Base-by-base conservation (phyloP, 352 stramenopile genomes). In the Phytopythium chamaehyphon region DNA sequence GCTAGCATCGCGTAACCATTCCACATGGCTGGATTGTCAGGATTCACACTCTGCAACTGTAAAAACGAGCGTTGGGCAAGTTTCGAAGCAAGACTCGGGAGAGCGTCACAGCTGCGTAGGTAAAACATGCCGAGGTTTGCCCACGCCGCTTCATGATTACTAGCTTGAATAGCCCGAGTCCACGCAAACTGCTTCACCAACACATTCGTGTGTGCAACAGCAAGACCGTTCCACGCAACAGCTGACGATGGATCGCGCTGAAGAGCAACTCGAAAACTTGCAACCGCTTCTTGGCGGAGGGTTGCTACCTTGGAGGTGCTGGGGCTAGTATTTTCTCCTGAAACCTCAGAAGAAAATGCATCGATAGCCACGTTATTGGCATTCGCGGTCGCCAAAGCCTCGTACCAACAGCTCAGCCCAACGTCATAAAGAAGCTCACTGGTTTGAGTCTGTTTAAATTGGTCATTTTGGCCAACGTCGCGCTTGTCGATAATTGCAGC, bases 121-220 rank as follows among this genome's bases (percentile, higher is more conserved):
- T 93, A 95, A 18, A 95, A 67, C 77, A 93, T 88, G 21, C 83
- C 85, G 1, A 95, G 42, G 58, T 95, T 95, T 14, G 85, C 77
- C 83, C 85, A 95, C 19, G 85, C 77, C 2, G 71, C 73, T 21
- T 93, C 82, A 12, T 58, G 66, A 39, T 71, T 89, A 37, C 48
- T 72, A 6, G 67, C 57, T 58, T 90, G 71, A 18, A 92, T 75
- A 0, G 83, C 69, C 52, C 85, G 83, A 14, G 71, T 63, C 83
- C 83, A 93, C 7, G 69, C 70, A 59, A 93, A 88, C 40, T 95
- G 85, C 58, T 95, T 95, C 9, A 88, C 60, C 10, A 92, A 35
- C 1, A 75, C 36, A 54, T 76, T 78, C 24, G 73, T 62, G n/a
- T 73, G 65, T 6, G 85, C 76, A 6, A 90, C 65, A 9, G 69